A percentile compares a stretch with the other conserved stretches of the same genome.
Conservation (phyloP, 257 asterid genomes). For the Plantago major region DNA sequence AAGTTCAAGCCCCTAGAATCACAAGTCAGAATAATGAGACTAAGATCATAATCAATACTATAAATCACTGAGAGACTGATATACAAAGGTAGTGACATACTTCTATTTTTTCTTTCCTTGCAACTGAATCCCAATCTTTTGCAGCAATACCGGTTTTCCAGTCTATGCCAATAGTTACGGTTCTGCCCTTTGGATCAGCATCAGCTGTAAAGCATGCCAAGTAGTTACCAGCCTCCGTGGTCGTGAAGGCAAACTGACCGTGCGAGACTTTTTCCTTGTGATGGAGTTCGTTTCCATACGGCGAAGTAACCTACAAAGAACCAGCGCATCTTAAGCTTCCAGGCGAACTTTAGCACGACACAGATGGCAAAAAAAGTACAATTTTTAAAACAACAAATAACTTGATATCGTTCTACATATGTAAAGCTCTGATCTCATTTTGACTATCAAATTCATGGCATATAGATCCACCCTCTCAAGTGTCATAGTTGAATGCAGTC, state of each 20-base stretch:
- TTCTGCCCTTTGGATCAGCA: slow-evolving; percentile 31
- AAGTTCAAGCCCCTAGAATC: slow-evolving; percentile 67
- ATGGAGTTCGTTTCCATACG: slow-evolving; percentile 64
- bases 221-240: slow-evolving; percentile 71
- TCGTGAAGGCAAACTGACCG: slow-evolving; percentile 82
- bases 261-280: slow-evolving; percentile 55
- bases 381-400: neutral
- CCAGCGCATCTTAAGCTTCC: slow-evolving; percentile 1
- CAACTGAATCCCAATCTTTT: slow-evolving; percentile 84
- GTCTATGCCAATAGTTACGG: slow-evolving; percentile 63
- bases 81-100: slow-evolving; percentile 27
- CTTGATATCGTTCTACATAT: neutral
- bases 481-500: too few species aligned
- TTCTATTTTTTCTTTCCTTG: slow-evolving; percentile 80
- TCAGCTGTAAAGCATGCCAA: slow-evolving; percentile 58
- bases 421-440: neutral
- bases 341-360: neutral
- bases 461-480: too few species aligned
- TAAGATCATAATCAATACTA: neutral
- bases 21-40: neutral
- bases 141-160: slow-evolving; percentile 80
- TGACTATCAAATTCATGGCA: neutral
- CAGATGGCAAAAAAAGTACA: neutral
- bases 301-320: slow-evolving; percentile 60
- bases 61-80: neutral